phyloP scores from a whole-genome alignment of 257 asterid genomes.

The Striga asiatica region DNA sequence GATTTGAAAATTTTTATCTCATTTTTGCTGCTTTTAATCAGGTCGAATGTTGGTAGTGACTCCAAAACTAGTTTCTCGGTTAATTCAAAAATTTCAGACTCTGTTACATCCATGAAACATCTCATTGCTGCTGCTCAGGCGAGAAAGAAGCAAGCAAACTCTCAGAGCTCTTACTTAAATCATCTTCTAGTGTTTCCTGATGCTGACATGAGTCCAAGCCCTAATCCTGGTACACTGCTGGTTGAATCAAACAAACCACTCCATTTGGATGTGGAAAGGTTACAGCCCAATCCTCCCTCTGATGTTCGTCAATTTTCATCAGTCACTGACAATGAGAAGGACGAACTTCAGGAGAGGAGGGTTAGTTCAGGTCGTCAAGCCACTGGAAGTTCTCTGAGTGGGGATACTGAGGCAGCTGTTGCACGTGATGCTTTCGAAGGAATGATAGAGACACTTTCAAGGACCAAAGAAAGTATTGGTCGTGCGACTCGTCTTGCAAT shows the following conservation, averaged over 20 bases:
- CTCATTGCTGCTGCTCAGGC: constrained; percentile 98
- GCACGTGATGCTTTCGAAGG: constrained; percentile 99
- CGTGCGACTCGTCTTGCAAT: constrained; percentile 99
- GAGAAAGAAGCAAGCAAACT: constrained; percentile 57
- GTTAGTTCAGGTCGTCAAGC: constrained; percentile 51
- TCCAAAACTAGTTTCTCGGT: constrained; percentile 25
- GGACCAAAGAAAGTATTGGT: constrained; percentile 97
- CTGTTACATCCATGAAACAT: constrained; percentile 59
- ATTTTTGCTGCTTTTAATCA: constrained; percentile 26
- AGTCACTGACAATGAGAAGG: constrained; percentile 45
- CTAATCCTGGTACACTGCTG: constrained; percentile 34
- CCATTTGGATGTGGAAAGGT: constrained; percentile 36
- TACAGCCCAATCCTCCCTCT: constrained; percentile 39
- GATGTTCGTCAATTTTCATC: constrained; percentile 43
- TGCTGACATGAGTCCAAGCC: constrained; percentile 47
- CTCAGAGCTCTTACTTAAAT: constrained; percentile 36
- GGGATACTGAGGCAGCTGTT: constrained; percentile 95
- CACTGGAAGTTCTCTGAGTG: constrained; percentile 72
- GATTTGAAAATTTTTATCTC: constrained; percentile 18
- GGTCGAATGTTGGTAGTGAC: constrained; percentile 44
- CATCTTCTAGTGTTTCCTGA: constrained; percentile 27
- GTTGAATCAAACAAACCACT: constrained; percentile 35
- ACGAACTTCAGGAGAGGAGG: constrained; percentile 57
- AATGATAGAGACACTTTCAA: constrained; percentile 94
- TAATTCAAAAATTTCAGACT: constrained; percentile 41